These are phyloP conservation scores for Pseudogymnoascus sp. DNA, from an alignment of 2,329 filamentous ascomycete species.

Conservation along the genomic window DNA sequence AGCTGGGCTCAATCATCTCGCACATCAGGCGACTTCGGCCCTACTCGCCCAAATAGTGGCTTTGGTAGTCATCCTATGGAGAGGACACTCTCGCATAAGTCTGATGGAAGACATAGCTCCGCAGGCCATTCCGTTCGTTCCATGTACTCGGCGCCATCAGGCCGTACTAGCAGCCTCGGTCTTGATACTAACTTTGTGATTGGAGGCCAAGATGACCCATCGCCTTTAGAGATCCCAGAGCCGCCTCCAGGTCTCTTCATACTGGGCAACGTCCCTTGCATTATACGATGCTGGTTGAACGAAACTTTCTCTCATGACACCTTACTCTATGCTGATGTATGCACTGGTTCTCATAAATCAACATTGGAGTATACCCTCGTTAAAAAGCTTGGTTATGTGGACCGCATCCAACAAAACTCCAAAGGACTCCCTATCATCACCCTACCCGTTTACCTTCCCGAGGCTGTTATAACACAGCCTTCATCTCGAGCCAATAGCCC, in stretches of 20 bases:
- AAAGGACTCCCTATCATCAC: constrained; percentile 65
- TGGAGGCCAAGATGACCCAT: constrained; percentile 58
- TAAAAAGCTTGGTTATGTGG: constrained; percentile 63
- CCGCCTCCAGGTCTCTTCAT: constrained; percentile 81
- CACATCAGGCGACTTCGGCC: constrained; percentile 75
- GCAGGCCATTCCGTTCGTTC: constrained; percentile 72
- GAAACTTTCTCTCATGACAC: constrained; percentile 84
- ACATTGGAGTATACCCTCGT: constrained; percentile 71
- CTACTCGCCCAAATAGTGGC: constrained; percentile 70
- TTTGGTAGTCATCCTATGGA: constrained; percentile 77
- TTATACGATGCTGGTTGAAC: constrained; percentile 92
- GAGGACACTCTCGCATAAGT: constrained; percentile 87
- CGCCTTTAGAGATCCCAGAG: constrained; percentile 63
- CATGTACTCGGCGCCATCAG: constrained; percentile 66
- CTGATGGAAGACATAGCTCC: constrained; percentile 89
- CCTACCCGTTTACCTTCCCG: constrained; percentile 80
- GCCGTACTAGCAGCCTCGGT: constrained; percentile 81
- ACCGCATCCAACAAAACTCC: constrained; percentile 58
- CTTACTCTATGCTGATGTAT: constrained; percentile 84
- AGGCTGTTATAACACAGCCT: constrained; percentile 74
- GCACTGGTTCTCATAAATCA: constrained; percentile 85
- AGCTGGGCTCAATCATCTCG: constrained; percentile 79
- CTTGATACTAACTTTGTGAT: constrained; percentile 67
- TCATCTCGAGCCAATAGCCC: constrained; percentile 69
- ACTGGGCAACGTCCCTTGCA: constrained; percentile 82